Base-by-base conservation (phyloP, 345 rosid species). In the Gossypium rotundifolium region DNA sequence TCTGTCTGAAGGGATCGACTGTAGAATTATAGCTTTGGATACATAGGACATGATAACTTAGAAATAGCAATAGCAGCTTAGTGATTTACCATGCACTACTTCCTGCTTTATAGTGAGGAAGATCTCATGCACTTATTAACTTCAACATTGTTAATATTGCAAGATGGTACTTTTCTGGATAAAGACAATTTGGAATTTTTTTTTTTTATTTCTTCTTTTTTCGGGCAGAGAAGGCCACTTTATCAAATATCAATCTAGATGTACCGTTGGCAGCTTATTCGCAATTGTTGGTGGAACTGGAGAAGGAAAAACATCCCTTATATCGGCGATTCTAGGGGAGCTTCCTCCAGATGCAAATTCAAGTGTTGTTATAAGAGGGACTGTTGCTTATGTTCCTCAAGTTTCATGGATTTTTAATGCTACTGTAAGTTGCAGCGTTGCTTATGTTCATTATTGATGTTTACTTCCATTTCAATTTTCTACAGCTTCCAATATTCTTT, bases 331-430 rank as follows among this genome's bases (percentile, higher is more conserved):
- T 90, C 88, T 93, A 25, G 98, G 98, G 66, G 99, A 95, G 84
- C 73, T 95, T 60, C 91, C 97, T 75, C 78, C 89, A 51, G 62
- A 72, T 46, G 84, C 83, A 59, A 86, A 83, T 62, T 59, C 99
- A 71, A 74, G 71, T n/a, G 90, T 88, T 76, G 83, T 82, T 68
- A 81, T 88, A 63, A 86, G 99, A 82, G 99, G 99, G 55, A 83
- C 91, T 0, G 93, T 95, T 48, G 96, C 99, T 60, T 95, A 91
- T 82, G 97, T 91, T 85, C 96, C 98, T 70, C 99, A 95, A 86
- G 82, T 95, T 76, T 91, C 98, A 12, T 95, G 98, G 99, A 95
- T 95, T 85, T 95, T 95, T 76, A 95, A 93, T 85, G 98, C 96
- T 74, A 90, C 99, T 60, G 98, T 94, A 83, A 84, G 94, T 79